Evolutionary conservation across 2,329 filamentous ascomycete species (phyloP), one percentile per base, ranked within the genome.

Genomic region (Trichoderma polysporum): DNA sequence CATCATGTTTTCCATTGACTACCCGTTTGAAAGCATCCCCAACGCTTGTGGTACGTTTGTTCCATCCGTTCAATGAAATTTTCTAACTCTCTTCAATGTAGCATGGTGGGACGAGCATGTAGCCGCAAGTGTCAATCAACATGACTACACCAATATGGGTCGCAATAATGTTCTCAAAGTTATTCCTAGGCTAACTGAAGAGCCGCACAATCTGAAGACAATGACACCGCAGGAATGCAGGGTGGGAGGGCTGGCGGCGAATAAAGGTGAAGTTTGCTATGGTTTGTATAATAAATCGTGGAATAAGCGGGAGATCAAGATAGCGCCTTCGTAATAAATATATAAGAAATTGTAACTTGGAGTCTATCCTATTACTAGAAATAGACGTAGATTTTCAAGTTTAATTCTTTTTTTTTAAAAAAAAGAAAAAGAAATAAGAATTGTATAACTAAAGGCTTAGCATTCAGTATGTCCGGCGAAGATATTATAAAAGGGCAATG

Each of bases 1-100:
- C 0, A 82, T 85, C 49, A 70, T 86, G 29, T 86, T 84, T 72
- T 82, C 79, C 1, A 81, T 85, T 4, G 84, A 85, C 70, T 85
- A 85, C 68, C 84, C 84, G 0, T 86, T 82, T 61, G 84, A 84
- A 29, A 65, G 62, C 25, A 65, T 65, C 19, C 62, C 62, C 2
- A 65, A 65, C 15, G 62, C 62, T 19, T 65, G 62, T 4, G 62
- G 62, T 65, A 65, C 12, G 62, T 57, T n/a, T 13, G 17, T 10
- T 19, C 15, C 1, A 22, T 25, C 4, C 17, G 1, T 15, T 39
- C 19, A 8, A 41, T 19, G 4, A 12, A 1, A 9, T 3, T 8
- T 2, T 57, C 62, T 65, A 13, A 65, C 22, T 13, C 22, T 12
- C 0, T 10, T 56, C 6, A 12, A 47, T 39, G 12, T 10, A 65